Percentiles rank a stretch among this genome's conserved stretches.
phyloP scores from a whole-genome alignment of 2,329 filamentous ascomycete genomes.

The Pestalotiopsis fici region DNA sequence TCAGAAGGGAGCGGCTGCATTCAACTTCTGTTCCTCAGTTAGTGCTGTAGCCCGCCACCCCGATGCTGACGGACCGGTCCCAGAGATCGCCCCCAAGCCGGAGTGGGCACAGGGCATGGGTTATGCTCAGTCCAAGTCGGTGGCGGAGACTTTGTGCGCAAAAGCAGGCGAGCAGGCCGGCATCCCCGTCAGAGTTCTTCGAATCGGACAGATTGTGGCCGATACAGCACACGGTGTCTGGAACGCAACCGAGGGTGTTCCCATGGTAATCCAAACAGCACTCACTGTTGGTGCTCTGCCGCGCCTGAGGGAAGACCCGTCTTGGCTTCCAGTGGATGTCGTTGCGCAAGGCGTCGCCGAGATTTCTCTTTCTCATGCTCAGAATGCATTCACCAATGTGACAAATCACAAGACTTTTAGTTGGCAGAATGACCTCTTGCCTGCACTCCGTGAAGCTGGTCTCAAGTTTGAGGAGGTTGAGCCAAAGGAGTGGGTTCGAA shows the following conservation, averaged over 20 bases:
- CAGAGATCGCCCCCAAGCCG: slow-evolving; percentile 35
- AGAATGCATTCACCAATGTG: slow-evolving; percentile 45
- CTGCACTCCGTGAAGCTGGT: slow-evolving; percentile 43
- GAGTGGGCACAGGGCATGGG: slow-evolving; percentile 41
- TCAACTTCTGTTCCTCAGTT: slow-evolving; percentile 54
- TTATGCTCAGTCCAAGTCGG: slow-evolving; percentile 43
- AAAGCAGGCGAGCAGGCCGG: slow-evolving; percentile 31
- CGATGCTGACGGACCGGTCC: slow-evolving; percentile 22
- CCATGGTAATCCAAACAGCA: slow-evolving; percentile 50
- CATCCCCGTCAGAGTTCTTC: slow-evolving; percentile 36
- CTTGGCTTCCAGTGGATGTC: slow-evolving; percentile 47
- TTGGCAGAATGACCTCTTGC: slow-evolving; percentile 52
- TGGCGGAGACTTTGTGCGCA: slow-evolving; percentile 38
- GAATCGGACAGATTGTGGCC: slow-evolving; percentile 53
- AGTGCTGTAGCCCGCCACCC: slow-evolving; percentile 40
- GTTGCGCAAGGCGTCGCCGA: slow-evolving; percentile 42
- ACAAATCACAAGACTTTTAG: slow-evolving; percentile 47
- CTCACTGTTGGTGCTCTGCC: slow-evolving; percentile 45
- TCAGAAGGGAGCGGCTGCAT: slow-evolving; percentile 20
- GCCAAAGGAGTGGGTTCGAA: slow-evolving; percentile 42
- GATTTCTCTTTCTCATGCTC: slow-evolving; percentile 29
- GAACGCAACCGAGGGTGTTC: slow-evolving; percentile 53
- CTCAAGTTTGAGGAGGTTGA: slow-evolving; percentile 46
- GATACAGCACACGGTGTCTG: slow-evolving; percentile 48
- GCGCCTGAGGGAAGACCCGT: slow-evolving; percentile 41